phyloP scores from a whole-genome alignment of 257 asterid genomes.

The Mitragyna speciosa region DNA sequence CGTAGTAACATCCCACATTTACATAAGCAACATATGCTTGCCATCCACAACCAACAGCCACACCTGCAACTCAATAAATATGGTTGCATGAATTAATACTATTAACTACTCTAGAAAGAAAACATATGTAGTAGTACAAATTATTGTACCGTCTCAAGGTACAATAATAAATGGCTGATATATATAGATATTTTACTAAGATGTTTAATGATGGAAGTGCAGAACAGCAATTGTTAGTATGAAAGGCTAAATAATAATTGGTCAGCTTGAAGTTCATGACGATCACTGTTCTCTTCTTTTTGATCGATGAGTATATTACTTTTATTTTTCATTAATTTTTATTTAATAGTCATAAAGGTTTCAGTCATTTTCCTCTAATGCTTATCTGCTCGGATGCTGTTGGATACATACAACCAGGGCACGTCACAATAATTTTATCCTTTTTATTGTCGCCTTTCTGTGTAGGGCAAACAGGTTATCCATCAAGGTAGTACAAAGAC shows the following conservation, averaged over 20 bases:
- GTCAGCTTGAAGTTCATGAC: no score
- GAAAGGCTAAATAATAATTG: no score
- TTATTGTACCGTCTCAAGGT: no score
- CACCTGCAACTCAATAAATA: conserved; percentile 36
- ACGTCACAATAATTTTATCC: no score
- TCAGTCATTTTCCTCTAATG: background rate
- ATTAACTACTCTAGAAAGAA: no score
- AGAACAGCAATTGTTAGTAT: no score
- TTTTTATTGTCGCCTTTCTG: no score
- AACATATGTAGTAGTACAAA: no score
- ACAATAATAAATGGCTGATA: no score
- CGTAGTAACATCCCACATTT: conserved; percentile 54
- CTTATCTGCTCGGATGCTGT: background rate
- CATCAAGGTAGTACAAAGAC: background rate
- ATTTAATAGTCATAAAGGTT: background rate
- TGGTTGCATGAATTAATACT: background rate
- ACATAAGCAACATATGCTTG: conserved; percentile 74
- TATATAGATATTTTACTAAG: no score
- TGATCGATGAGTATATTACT: background rate
- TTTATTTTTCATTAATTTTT: background rate
- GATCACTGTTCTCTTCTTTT: no score
- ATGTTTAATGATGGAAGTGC: no score
- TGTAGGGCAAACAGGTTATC: background rate
- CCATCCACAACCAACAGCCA: conserved; percentile 88
- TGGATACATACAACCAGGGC: background rate